phyloP scores from a whole-genome alignment of 1,284 basidiomycete genomes.

The Rhodotorula glutinis region DNA sequence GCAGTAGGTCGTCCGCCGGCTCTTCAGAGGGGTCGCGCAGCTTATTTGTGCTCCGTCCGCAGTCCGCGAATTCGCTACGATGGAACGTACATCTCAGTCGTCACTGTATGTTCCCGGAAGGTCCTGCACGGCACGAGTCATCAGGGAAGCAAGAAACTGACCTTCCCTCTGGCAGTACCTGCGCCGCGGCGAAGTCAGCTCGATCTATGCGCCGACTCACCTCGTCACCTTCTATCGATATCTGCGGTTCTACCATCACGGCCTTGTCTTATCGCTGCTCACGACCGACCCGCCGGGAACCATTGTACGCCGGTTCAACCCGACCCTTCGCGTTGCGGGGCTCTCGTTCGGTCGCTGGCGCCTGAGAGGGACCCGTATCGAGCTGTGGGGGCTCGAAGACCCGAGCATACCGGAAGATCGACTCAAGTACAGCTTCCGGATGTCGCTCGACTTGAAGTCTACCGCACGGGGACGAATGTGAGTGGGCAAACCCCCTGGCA shows the following conservation, averaged over 20 bases:
- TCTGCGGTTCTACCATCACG: constrained; percentile 35
- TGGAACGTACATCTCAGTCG: constrained; percentile 42
- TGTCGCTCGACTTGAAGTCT: constrained; percentile 36
- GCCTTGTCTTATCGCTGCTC: constrained; percentile 41
- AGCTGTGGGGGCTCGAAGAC: constrained; percentile 40
- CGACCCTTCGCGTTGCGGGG: constrained; percentile 31
- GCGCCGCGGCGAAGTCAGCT: constrained; percentile 39
- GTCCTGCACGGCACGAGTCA: too few species aligned
- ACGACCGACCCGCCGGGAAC: constrained; percentile 38
- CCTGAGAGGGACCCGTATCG: constrained; percentile 29
- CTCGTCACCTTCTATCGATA: constrained; percentile 44
- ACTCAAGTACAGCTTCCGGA: constrained; percentile 41
- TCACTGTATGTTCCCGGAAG: constrained; percentile 29
- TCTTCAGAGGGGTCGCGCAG: not conserved
- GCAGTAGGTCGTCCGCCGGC: constrained; percentile 20
- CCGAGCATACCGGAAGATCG: constrained; percentile 23
- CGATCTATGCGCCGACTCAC: constrained; percentile 39
- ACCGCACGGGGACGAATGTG: constrained; percentile 40
- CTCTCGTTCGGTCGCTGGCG: constrained; percentile 36
- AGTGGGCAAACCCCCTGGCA: not conserved
- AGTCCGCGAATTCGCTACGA: constrained; percentile 42
- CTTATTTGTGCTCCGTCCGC: not conserved
- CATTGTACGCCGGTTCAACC: constrained; percentile 38
- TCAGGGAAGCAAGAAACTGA: too few species aligned
- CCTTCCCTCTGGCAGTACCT: constrained; percentile 21